phyloP scores from a whole-genome alignment of 371 early-diverging fungal species.

The Batrachochytrium dendrobatidis region DNA sequence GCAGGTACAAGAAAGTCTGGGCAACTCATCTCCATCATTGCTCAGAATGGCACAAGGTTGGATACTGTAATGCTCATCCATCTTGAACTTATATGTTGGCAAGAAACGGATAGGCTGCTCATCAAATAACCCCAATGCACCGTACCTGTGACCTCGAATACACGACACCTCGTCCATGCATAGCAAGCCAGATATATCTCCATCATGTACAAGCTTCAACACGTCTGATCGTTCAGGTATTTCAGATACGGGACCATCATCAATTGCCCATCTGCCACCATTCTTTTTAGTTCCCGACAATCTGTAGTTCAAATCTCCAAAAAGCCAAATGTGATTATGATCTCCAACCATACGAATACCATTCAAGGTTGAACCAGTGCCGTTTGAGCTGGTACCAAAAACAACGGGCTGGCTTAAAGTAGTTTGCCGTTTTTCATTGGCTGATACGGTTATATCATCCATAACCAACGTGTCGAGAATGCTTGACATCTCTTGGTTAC shows the following conservation, averaged over 20 bases:
- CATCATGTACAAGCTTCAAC: constrained; percentile 9
- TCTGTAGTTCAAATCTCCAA: constrained; percentile 28
- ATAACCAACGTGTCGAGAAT: constrained; percentile 18
- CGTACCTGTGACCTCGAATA: background rate
- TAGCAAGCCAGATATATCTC: constrained; percentile 9
- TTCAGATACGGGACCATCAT: background rate
- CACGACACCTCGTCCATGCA: constrained; percentile 19
- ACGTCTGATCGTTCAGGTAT: constrained; percentile 4
- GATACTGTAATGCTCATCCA: background rate
- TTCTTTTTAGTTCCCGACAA: constrained; percentile 7
- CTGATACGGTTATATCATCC: background rate
- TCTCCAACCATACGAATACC: background rate
- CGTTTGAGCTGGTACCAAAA: too few species aligned
- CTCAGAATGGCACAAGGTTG: background rate
- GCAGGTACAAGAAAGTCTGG: background rate
- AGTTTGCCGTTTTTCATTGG: too few species aligned
- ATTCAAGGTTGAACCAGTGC: too few species aligned
- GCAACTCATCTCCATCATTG: background rate
- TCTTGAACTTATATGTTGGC: constrained; percentile 15
- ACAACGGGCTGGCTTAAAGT: too few species aligned
- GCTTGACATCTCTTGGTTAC: constrained; percentile 22
- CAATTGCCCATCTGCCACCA: background rate
- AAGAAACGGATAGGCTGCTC: constrained; percentile 15
- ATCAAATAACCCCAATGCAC: constrained; percentile 1
- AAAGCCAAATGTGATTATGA: constrained; percentile 15